phyloP scores from a whole-genome alignment of 2,329 filamentous ascomycete species.

The Penicillium fuscoglaucum region DNA sequence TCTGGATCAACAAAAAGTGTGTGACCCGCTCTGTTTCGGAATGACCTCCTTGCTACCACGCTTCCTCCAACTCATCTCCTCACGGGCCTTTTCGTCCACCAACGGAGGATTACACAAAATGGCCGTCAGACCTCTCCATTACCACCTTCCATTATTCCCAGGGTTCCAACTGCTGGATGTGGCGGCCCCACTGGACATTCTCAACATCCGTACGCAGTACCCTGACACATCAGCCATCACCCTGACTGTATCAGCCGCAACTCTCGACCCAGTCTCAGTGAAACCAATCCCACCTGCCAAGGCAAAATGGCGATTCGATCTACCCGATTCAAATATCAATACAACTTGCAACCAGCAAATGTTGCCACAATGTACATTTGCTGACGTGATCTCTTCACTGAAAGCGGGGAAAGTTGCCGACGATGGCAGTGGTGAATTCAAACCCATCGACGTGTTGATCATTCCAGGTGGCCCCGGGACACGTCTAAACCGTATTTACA shows the following conservation, averaged over 20 bases:
- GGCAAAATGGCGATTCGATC: slow-evolving; percentile 6
- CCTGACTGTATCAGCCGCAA: slow-evolving; percentile 10
- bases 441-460: slow-evolving; percentile 10
- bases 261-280: slow-evolving; percentile 9
- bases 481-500: slow-evolving; percentile 4
- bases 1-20: neutral
- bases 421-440: neutral
- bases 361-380: slow-evolving; percentile 9
- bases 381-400: slow-evolving; percentile 4
- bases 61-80: neutral
- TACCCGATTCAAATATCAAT: neutral
- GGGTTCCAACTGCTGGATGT: slow-evolving; percentile 11
- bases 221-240: slow-evolving; percentile 7
- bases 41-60: neutral
- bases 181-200: slow-evolving; percentile 10
- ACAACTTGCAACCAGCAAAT: slow-evolving; percentile 9
- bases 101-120: slow-evolving; percentile 5
- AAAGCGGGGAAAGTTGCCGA: slow-evolving; percentile 4
- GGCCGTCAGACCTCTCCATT: slow-evolving; percentile 6
- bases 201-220: slow-evolving; percentile 8
- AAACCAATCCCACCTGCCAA: slow-evolving; percentile 7
- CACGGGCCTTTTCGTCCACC: neutral
- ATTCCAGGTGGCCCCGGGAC: slow-evolving; percentile 7
- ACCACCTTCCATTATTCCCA: slow-evolving; percentile 12
- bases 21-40: neutral